Evolutionary conservation across 768 basidiomycete species (phyloP).

Genomic region (Kwoniella dejecticola): DNA sequence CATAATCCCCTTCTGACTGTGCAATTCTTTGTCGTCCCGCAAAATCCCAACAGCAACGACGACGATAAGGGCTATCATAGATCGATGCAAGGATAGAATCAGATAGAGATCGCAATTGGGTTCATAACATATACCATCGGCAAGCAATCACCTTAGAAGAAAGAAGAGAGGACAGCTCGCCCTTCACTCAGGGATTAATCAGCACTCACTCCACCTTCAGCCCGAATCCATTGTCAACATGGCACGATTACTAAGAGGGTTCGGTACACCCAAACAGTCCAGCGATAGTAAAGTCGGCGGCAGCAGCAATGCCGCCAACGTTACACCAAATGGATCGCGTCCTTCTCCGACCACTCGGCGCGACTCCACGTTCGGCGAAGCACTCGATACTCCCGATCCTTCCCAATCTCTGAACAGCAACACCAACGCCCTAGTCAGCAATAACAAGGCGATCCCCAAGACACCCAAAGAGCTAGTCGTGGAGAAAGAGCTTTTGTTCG

Average conservation of each 20-base stretch:
- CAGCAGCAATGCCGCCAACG: background rate
- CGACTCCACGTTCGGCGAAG: constrained; percentile 4
- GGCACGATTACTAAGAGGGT: constrained; percentile 12
- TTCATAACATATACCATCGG: no score
- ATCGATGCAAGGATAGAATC: no score
- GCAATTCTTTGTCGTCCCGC: no score
- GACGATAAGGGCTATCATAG: no score
- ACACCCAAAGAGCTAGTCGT: constrained; percentile 27
- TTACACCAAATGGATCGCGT: background rate
- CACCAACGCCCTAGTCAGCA: background rate
- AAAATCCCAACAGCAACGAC: no score
- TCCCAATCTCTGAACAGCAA: background rate
- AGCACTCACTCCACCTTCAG: no score
- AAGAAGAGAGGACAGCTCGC: no score
- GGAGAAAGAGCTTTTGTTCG: constrained; percentile 63
- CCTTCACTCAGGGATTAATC: no score
- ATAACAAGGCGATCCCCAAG: constrained; percentile 5
- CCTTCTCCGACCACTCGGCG: background rate
- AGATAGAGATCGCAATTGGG: no score
- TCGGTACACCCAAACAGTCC: constrained; percentile 14
- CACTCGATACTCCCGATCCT: constrained; percentile 1
- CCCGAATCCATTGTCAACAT: background rate
- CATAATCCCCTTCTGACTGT: no score
- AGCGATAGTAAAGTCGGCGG: background rate
- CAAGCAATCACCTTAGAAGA: no score